phyloP scores from a whole-genome alignment of 768 basidiomycete genomes.

The Trichaptum fuscoviolaceum region DNA sequence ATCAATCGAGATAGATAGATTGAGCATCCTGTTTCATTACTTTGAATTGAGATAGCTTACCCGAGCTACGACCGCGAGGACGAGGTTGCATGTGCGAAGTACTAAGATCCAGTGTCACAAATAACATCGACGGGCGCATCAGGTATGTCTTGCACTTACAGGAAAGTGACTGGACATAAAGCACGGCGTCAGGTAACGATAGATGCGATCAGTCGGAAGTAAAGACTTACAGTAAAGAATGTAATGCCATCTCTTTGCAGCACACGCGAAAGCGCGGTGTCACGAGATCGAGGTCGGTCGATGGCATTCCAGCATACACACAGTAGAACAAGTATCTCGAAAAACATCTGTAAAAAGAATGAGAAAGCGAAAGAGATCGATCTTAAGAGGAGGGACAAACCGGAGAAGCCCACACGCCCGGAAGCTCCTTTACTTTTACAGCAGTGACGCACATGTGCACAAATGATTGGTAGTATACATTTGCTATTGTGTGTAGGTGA shows the following conservation, averaged over 20 bases:
- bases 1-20: not conserved
- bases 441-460: constrained; percentile 26
- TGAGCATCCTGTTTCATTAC: not conserved
- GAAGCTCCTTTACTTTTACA: constrained; percentile 15
- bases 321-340: constrained; percentile 28
- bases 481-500: constrained; percentile 17
- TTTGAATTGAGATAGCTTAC: not conserved
- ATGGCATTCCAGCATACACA: constrained; percentile 30
- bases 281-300: constrained; percentile 25
- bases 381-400: constrained; percentile 18
- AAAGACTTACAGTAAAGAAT: constrained; percentile 31
- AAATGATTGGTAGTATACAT: constrained; percentile 17
- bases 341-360: constrained; percentile 24
- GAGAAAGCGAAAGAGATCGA: not conserved
- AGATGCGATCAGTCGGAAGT: not conserved
- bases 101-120: not conserved
- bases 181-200: not conserved
- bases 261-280: constrained; percentile 22
- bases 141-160: not conserved
- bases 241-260: constrained; percentile 31
- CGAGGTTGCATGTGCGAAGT: constrained; percentile 25
- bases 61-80: constrained; percentile 14
- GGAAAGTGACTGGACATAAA: not conserved
- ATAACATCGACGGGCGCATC: not conserved
- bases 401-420: constrained; percentile 28